These are phyloP conservation scores for Zygosaccharomyces siamensis DNA, from an alignment of 805 yeast genomes.

Conservation along the genomic window DNA sequence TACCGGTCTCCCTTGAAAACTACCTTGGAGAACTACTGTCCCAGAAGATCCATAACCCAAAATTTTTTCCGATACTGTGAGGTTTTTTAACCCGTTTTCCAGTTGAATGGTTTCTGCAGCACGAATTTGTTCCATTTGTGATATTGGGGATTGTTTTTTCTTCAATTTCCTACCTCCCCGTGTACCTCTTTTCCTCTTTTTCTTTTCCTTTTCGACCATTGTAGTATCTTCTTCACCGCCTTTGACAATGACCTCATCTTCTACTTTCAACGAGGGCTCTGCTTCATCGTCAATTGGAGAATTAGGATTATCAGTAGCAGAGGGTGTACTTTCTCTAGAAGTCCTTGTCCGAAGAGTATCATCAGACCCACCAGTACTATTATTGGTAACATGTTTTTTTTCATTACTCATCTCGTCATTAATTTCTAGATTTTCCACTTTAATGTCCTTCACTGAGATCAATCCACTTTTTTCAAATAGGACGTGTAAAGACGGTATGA, in stretches of 20 bases:
- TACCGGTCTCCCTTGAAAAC: slow-evolving; percentile 87
- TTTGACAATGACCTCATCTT: not conserved
- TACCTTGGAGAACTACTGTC: slow-evolving; percentile 87
- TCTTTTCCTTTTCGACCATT: slow-evolving; percentile 18
- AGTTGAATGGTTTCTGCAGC: slow-evolving; percentile 14
- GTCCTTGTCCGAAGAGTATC: not conserved
- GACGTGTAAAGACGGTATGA: slow-evolving; percentile 33
- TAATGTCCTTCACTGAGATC: slow-evolving; percentile 24
- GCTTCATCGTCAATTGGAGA: slow-evolving; percentile 11
- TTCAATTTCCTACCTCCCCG: slow-evolving; percentile 73
- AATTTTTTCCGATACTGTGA: slow-evolving; percentile 65
- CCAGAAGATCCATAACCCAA: slow-evolving; percentile 97
- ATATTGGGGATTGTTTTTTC: slow-evolving; percentile 11
- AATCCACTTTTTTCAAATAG: slow-evolving; percentile 35
- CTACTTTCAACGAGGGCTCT: not conserved
- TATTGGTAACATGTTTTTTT: not conserved
- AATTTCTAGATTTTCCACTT: slow-evolving; percentile 8
- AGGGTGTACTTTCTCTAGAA: slow-evolving; percentile 1
- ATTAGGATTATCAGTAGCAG: not conserved
- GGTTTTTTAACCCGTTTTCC: slow-evolving; percentile 41
- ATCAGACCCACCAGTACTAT: not conserved
- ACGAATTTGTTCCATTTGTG: slow-evolving; percentile 5
- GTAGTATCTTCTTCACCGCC: not conserved
- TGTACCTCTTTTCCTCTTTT: slow-evolving; percentile 75
- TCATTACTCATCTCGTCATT: not conserved